Percentiles rank a stretch among this genome's conserved stretches.
Conservation (phyloP, 805 yeast species). For the Yueomyces sp. region DNA sequence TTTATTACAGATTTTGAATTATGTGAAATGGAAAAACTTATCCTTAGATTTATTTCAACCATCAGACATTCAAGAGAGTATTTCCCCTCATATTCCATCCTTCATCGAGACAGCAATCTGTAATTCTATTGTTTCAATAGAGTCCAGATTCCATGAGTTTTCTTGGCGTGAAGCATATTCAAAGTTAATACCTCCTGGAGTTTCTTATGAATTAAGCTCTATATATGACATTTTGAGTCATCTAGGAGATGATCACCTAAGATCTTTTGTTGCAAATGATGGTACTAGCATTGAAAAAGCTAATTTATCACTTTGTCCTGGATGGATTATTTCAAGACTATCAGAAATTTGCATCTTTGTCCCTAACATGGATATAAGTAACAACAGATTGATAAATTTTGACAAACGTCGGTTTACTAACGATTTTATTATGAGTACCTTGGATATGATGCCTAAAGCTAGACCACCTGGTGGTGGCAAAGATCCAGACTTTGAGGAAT, state of each 20-base stretch:
- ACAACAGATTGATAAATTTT: conserved; percentile 60
- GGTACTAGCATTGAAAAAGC: conserved; percentile 16
- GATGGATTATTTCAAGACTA: conserved; percentile 78
- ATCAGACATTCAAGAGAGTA: conserved; percentile 7
- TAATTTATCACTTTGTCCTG: conserved; percentile 69
- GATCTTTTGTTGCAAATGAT: conserved; percentile 23
- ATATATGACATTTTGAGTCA: conserved; percentile 14
- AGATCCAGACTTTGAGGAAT: not conserved
- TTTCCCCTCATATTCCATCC: conserved; percentile 56
- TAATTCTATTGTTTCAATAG: conserved; percentile 68
- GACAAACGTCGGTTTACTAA: conserved; percentile 67
- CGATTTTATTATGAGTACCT: conserved; percentile 43
- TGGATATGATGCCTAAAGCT: conserved; percentile 27
- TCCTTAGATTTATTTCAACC: conserved; percentile 32
- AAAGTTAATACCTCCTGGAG: conserved; percentile 4
- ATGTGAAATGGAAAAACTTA: conserved; percentile 56
- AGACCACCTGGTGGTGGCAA: not conserved
- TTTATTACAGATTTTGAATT: conserved; percentile 49
- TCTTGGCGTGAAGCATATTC: conserved; percentile 55
- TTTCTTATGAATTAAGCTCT: conserved; percentile 16
- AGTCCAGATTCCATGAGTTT: conserved; percentile 52
- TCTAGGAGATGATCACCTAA: conserved; percentile 12
- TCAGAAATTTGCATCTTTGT: conserved; percentile 63
- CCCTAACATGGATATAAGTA: conserved; percentile 62
- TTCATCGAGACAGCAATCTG: conserved; percentile 70